phyloP scores from a whole-genome alignment of 176 grass and related monocot species.

The Oryza nivara region DNA sequence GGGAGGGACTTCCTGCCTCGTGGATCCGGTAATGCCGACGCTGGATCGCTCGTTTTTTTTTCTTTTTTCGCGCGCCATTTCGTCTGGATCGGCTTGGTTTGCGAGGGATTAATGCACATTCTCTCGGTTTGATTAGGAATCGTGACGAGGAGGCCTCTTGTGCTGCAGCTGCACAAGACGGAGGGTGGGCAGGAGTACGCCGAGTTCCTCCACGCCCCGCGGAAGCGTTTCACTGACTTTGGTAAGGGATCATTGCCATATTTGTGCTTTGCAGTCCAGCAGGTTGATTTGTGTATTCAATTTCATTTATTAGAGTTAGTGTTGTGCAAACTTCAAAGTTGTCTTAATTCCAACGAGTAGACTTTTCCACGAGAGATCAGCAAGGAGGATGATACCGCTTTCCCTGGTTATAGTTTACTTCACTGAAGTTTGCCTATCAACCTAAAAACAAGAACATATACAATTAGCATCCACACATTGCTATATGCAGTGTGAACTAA shows the following conservation, averaged over 20 bases:
- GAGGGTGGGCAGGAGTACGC: slow-evolving; percentile 81
- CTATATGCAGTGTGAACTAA: neutral
- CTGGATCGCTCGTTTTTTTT: slow-evolving; percentile 28
- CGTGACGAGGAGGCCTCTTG: slow-evolving; percentile 92
- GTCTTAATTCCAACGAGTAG: neutral
- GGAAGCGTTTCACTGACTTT: slow-evolving; percentile 82
- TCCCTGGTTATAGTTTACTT: neutral
- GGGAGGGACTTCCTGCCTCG: slow-evolving; percentile 99
- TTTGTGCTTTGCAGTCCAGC: neutral
- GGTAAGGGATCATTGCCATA: slow-evolving; percentile 46
- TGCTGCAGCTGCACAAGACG: slow-evolving; percentile 97
- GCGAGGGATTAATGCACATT: neutral
- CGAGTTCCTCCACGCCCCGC: slow-evolving; percentile 89
- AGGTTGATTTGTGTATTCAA: neutral
- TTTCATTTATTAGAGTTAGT: neutral
- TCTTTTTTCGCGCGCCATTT: slow-evolving; percentile 29
- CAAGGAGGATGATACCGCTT: neutral
- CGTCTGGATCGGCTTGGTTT: slow-evolving; percentile 13
- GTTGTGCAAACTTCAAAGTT: neutral
- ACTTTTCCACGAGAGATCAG: neutral
- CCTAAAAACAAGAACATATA: neutral
- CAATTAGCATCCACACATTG: neutral
- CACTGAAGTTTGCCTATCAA: neutral
- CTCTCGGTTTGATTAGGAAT: slow-evolving; percentile 64
- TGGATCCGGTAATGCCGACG: slow-evolving; percentile 90